These are phyloP conservation scores for Miscanthus lutarioriparius DNA, from an alignment of 176 grass and related monocot species.

Conservation along the genomic window DNA sequence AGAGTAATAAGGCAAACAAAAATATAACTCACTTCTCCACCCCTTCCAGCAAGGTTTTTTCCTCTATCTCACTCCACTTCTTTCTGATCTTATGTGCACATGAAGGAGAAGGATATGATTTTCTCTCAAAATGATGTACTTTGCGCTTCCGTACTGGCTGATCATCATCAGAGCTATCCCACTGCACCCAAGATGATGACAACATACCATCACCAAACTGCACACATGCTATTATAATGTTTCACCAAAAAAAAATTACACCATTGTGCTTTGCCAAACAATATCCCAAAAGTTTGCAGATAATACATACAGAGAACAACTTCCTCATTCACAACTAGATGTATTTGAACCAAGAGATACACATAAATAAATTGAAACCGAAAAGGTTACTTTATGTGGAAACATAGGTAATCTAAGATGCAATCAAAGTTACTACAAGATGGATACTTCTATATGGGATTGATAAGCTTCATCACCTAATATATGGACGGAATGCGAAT, in stretches of 20 bases:
- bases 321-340: background rate
- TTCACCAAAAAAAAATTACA: background rate
- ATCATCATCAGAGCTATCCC: slow-evolving; percentile 3
- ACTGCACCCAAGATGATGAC: slow-evolving; percentile 22
- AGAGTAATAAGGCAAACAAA: background rate
- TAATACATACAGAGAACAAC: background rate
- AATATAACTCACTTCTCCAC: slow-evolving; percentile 33
- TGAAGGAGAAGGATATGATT: background rate
- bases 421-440: background rate
- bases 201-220: slow-evolving; percentile 16
- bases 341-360: background rate
- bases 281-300: background rate
- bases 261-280: background rate
- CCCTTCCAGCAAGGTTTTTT: slow-evolving; percentile 44
- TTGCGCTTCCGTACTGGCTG: background rate
- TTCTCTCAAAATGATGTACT: background rate
- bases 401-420: slow-evolving; percentile 4
- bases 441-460: background rate
- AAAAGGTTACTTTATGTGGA: background rate
- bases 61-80: slow-evolving; percentile 36
- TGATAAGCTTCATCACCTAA: background rate
- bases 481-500: background rate
- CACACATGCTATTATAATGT: background rate
- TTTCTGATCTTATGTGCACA: slow-evolving; percentile 33
- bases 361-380: background rate